Base-by-base conservation (phyloP, 1,284 basidiomycete species). In the Puccinia novopanici region DNA sequence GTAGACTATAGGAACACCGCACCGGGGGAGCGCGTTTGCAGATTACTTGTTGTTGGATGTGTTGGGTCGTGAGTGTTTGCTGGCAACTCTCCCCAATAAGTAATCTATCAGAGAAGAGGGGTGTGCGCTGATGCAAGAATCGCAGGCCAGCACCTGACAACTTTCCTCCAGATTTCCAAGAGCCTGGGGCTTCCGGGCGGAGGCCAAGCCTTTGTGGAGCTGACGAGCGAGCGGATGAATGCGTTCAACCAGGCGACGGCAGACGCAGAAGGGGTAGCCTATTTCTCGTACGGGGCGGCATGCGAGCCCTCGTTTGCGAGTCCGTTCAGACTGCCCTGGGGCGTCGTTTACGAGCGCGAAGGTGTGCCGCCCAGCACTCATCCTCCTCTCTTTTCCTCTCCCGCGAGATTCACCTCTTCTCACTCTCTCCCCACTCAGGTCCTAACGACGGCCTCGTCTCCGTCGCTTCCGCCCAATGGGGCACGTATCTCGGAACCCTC, bases 271-370 rank as follows among this genome's bases (percentile, higher is more conserved):
- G 89, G 89, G 42, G 92, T 97, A 80, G 89, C 90, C 82, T 98
- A 98, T 86, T 95, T 92, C 84, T 94, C 92, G 84, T 98, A 94
- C 92, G 95, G 95, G 13, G 95, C 95, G 5, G 88, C 89, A 30
- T 95, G 94, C 85, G 90, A 92, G 17, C 94, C 95, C 3, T 92
- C 93, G 0, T 68, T 68, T 48, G 48, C 95, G 65, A 93, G 95
- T 86, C 92, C 93, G 0, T 94, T 93, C 90, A 77, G 42, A 50
- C 48, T 9, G 13, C 54, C 61, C 9, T 57, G 52, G 45, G 54
- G n/a, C 22, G 37, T 81, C 52, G 52, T 67, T 22, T 54, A 57
- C 30, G 48, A 72, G 59, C 34, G 57, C 45, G 78, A 63, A 68
- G 79, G 67, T 70, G 24, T 84, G 92, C 92, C 84, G 95, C 98